Conservation (phyloP, 192 early-diverging fungal species). For the Entomortierella chlamydospora region DNA sequence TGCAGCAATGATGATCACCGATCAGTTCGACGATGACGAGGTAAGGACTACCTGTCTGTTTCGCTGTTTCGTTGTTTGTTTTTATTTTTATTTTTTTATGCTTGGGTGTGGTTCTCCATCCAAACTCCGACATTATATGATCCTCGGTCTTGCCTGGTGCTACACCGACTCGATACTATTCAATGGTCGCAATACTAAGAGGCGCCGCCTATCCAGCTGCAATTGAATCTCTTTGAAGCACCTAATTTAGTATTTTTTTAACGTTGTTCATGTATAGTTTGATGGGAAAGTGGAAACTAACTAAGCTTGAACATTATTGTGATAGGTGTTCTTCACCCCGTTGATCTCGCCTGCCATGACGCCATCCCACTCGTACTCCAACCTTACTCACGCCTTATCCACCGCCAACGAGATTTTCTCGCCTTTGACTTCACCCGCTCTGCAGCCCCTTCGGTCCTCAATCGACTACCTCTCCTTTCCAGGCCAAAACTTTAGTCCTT, state of each 20-base stretch:
- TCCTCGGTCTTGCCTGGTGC: background rate
- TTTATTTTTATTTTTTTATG: background rate
- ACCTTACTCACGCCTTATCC: conserved; percentile 42
- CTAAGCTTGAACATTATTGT: background rate
- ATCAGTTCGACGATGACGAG: conserved; percentile 54
- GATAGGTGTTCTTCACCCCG: conserved; percentile 62
- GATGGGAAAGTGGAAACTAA: background rate
- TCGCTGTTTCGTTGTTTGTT: background rate
- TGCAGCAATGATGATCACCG: conserved; percentile 44
- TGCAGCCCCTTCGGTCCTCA: conserved; percentile 58
- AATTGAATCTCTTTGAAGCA: background rate
- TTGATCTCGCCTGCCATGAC: conserved; percentile 80
- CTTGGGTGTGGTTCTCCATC: background rate
- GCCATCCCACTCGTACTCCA: conserved; percentile 67
- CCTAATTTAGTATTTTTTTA: background rate
- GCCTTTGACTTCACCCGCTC: conserved; percentile 74
- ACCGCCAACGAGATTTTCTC: conserved; percentile 64
- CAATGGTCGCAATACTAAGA: too few relatives aligned
- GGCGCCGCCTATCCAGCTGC: too few relatives aligned
- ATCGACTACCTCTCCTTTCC: conserved; percentile 41
- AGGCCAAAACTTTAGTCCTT: conserved; percentile 28
- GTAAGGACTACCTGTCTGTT: conserved; percentile 18
- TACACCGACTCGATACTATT: too few relatives aligned
- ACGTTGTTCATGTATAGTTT: background rate
- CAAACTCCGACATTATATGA: background rate